Base-by-base conservation (phyloP, 306 rosid species). In the Gynostemma pentaphyllum region DNA sequence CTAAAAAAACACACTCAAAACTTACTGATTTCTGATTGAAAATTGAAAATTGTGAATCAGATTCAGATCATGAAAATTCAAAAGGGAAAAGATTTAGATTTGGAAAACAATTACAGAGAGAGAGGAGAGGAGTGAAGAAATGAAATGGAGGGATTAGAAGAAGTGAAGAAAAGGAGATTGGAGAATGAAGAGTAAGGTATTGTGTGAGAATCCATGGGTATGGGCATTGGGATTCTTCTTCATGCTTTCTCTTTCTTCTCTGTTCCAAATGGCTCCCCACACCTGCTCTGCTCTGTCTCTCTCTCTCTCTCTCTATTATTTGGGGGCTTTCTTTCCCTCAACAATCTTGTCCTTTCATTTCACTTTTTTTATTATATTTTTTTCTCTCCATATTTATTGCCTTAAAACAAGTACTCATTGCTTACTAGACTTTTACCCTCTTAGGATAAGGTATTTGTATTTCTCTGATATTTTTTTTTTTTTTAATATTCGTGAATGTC, bases 151-250 rank as follows among this genome's bases (percentile, higher is more conserved):
- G 51, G 76, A 78, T 74, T 79, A 66, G 75, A 74, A 79, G 72
- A 81, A 77, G 60, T 67, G 82, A 74, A 68, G 77, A 71, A 48
- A 66, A 55, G 75, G 48, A 83, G 19, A 60, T 36, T 39, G 71
- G 78, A 65, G 81, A 72, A 75, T 67, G 73, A 76, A 69, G 75
- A 81, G 86, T 62, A 67, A 64, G 70, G 80, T 79, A 75, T 71
- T 79, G 78, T 81, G 82, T 79, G 82, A 70, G 66, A 81, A 80
- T 81, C 89, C 57, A 75, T 75, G 10, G 72, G 79, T 60, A 75
- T 75, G 10, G 72, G 79, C 88, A 79, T 81, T 81, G 81, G 84
- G 88, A 87, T 81, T 83, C 90, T 83, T 81, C 69, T 68, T 64
- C 75, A 26, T 29, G 19, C 74, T 70, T 80, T 67, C 69, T 73